Percentiles rank a stretch among this genome's conserved stretches.
Evolutionary conservation across 2,329 filamentous ascomycete species (phyloP).

Genomic region (Arthrinium phaeospermum): DNA sequence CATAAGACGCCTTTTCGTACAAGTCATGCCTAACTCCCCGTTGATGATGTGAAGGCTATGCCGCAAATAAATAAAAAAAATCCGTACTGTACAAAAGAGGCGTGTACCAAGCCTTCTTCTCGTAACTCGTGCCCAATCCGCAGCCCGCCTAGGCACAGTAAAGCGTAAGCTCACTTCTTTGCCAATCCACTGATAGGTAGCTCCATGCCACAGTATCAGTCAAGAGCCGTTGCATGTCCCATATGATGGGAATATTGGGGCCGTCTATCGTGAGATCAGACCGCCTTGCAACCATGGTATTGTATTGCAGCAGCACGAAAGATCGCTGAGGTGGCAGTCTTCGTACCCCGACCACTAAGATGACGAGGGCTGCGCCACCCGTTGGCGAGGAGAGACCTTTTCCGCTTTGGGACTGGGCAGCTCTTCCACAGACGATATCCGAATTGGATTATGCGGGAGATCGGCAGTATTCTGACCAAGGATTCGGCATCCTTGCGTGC

Average conservation of each 20-base stretch:
- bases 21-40: constrained; percentile 6
- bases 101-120: neutral
- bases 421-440: neutral
- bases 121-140: neutral
- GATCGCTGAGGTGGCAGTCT: constrained; percentile 20
- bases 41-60: neutral
- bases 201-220: neutral
- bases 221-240: neutral
- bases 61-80: neutral
- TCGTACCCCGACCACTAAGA: constrained; percentile 18
- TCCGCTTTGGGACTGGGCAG: neutral
- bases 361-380: constrained; percentile 7
- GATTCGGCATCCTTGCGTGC: neutral
- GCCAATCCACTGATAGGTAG: neutral
- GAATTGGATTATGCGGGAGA: constrained; percentile 14
- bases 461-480: neutral
- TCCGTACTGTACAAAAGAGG: neutral
- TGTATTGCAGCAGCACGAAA: neutral
- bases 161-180: neutral
- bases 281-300: neutral
- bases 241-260: neutral
- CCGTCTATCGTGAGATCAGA: constrained; percentile 2
- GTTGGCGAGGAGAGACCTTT: constrained; percentile 14
- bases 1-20: neutral
- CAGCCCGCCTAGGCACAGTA: neutral